phyloP scores from a whole-genome alignment of 2,329 filamentous ascomycete species.

The Chaetothyriales sp. region DNA sequence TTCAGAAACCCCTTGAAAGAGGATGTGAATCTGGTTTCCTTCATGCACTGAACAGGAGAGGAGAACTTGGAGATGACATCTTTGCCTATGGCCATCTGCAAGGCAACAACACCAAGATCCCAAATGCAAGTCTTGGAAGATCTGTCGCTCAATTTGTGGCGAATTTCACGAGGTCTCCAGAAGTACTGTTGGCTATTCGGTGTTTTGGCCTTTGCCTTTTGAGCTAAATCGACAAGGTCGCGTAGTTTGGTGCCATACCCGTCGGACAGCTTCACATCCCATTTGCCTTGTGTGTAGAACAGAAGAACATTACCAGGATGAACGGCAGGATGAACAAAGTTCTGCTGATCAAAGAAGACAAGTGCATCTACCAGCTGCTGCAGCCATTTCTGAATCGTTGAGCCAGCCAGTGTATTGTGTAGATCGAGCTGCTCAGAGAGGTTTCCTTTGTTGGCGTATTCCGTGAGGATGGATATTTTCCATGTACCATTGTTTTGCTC shows the following conservation, averaged over 20 bases:
- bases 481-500: conserved; percentile 37
- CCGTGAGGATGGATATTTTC: conserved; percentile 62
- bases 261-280: conserved; percentile 59
- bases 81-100: conserved; percentile 88
- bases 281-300: conserved; percentile 49
- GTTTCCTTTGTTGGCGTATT: conserved; percentile 69
- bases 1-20: conserved; percentile 70
- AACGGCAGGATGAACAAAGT: conserved; percentile 70
- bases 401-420: conserved; percentile 57
- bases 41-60: conserved; percentile 43
- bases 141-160: conserved; percentile 39
- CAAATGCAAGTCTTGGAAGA: conserved; percentile 80
- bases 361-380: conserved; percentile 80
- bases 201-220: conserved; percentile 34
- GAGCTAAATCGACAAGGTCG: conserved; percentile 28
- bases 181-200: conserved; percentile 28
- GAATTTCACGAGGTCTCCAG: conserved; percentile 71
- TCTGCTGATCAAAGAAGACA: conserved; percentile 72
- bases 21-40: conserved; percentile 55
- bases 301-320: conserved; percentile 69
- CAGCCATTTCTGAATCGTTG: conserved; percentile 77
- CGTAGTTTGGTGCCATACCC: conserved; percentile 35
- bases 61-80: conserved; percentile 63
- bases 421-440: conserved; percentile 70
- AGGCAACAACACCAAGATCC: conserved; percentile 81